Evolutionary conservation across 179 eudicot genomes (phyloP).

Genomic region (Spergularia azorica): DNA sequence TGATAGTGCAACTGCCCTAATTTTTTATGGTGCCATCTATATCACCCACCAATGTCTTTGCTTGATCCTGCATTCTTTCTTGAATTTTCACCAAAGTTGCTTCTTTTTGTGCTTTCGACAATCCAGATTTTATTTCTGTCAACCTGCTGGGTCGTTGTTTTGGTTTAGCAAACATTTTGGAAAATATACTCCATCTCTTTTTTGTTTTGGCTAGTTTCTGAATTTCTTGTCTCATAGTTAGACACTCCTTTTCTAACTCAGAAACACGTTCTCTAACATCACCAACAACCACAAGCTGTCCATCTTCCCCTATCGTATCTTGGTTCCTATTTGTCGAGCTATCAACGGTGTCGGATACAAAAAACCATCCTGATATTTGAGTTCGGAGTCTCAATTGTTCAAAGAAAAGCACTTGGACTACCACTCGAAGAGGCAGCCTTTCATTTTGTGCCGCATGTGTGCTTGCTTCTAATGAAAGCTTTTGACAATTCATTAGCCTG

Average conservation of each 20-base stretch:
- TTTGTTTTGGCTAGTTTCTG: slow-evolving; percentile 58
- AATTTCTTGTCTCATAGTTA: slow-evolving; percentile 74
- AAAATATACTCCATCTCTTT: slow-evolving; percentile 41
- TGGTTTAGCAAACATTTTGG: slow-evolving; percentile 40
- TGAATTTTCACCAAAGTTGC: background rate
- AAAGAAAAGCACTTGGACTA: slow-evolving; percentile 82
- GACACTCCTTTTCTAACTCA: slow-evolving; percentile 90
- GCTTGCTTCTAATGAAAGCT: slow-evolving; percentile 82
- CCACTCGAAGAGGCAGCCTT: slow-evolving; percentile 78
- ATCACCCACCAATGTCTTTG: slow-evolving; percentile 14
- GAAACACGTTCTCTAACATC: slow-evolving; percentile 72
- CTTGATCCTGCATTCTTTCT: slow-evolving; percentile 23
- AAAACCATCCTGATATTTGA: slow-evolving; percentile 79
- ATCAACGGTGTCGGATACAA: slow-evolving; percentile 63
- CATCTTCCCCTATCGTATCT: slow-evolving; percentile 42
- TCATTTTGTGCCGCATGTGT: slow-evolving; percentile 91
- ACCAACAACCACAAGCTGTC: slow-evolving; percentile 66
- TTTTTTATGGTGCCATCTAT: background rate
- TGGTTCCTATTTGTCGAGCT: slow-evolving; percentile 39
- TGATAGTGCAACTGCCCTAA: background rate
- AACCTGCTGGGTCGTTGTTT: slow-evolving; percentile 25
- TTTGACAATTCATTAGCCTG: slow-evolving; percentile 78
- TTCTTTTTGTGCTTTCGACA: slow-evolving; percentile 15
- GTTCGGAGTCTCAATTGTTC: slow-evolving; percentile 80
- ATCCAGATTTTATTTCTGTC: slow-evolving; percentile 22